Evolutionary conservation across 495 filamentous ascomycete genomes (phyloP).

Genomic region (Podospora bellae-mahoneyi): DNA sequence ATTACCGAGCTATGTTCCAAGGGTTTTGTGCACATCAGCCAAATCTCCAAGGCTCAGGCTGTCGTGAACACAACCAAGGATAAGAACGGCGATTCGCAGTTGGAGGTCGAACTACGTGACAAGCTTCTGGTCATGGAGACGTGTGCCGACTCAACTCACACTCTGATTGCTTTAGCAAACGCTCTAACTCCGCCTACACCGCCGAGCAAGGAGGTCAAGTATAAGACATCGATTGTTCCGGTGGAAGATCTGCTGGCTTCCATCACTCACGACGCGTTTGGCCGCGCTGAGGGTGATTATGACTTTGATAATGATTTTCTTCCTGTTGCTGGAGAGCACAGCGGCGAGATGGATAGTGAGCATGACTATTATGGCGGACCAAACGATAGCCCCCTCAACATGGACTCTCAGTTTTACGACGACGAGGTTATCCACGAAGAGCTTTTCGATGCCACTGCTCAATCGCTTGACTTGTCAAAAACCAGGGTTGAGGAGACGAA

Average conservation of each 20-base stretch:
- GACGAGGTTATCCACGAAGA: slow-evolving; percentile 34
- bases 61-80: slow-evolving; percentile 51
- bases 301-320: slow-evolving; percentile 56
- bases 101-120: slow-evolving; percentile 79
- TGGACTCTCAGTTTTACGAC: slow-evolving; percentile 43
- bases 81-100: slow-evolving; percentile 55
- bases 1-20: slow-evolving; percentile 59
- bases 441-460: slow-evolving; percentile 40
- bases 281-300: slow-evolving; percentile 52
- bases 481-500: slow-evolving; percentile 49
- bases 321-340: slow-evolving; percentile 33
- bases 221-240: slow-evolving; percentile 80
- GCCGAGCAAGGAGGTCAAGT: slow-evolving; percentile 76
- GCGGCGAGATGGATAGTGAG: slow-evolving; percentile 31
- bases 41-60: slow-evolving; percentile 73
- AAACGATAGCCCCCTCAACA: slow-evolving; percentile 34
- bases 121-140: slow-evolving; percentile 88
- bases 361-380: slow-evolving; percentile 38
- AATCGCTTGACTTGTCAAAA: slow-evolving; percentile 33
- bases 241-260: slow-evolving; percentile 85
- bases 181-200: slow-evolving; percentile 78
- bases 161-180: slow-evolving; percentile 74
- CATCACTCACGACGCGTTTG: slow-evolving; percentile 80
- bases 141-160: slow-evolving; percentile 96
- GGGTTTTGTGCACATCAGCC: slow-evolving; percentile 82